These are phyloP conservation scores for Solidago caesia DNA, from an alignment of 129 eudicot genomes.

Conservation along the genomic window DNA sequence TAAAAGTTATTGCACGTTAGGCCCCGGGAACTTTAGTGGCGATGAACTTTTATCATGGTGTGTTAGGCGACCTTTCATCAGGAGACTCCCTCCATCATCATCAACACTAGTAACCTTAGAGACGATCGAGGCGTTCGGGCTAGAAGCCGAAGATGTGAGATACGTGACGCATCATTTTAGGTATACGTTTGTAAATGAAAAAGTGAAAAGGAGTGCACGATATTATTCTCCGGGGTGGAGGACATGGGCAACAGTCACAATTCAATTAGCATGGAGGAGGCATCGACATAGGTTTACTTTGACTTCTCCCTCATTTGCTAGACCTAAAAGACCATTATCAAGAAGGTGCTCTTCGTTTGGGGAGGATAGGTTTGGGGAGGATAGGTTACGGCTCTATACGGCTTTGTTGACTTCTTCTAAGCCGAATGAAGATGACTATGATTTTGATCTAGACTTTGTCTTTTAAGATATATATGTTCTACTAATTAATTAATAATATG, in stretches of 20 bases:
- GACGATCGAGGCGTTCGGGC: conserved; percentile 79
- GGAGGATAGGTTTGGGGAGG: conserved; percentile 86
- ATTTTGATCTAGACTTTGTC: conserved; percentile 21
- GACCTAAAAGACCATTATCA: conserved; percentile 78
- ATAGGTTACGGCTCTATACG: conserved; percentile 75
- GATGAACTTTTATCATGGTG: conserved; percentile 95
- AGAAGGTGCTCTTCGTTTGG: conserved; percentile 72
- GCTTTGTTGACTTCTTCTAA: conserved; percentile 81
- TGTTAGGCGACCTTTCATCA: conserved; percentile 64
- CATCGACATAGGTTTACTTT: conserved; percentile 65
- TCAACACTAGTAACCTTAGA: conserved; percentile 70
- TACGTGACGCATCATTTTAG: conserved; percentile 87
- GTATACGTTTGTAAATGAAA: conserved; percentile 78
- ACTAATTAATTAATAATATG: too few species aligned
- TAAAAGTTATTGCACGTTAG: conserved; percentile 76
- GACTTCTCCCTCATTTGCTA: conserved; percentile 65
- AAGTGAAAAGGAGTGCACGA: conserved; percentile 75
- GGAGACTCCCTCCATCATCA: conserved; percentile 76
- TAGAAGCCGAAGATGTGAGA: conserved; percentile 79
- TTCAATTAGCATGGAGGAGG: conserved; percentile 91
- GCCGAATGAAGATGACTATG: conserved; percentile 84
- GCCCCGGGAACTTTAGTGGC: conserved; percentile 87
- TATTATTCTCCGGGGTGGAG: conserved; percentile 95
- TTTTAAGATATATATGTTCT: too few species aligned
- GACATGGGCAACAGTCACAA: conserved; percentile 89